phyloP scores from a whole-genome alignment of 2,329 filamentous ascomycete species.

The Fusarium nurragi region DNA sequence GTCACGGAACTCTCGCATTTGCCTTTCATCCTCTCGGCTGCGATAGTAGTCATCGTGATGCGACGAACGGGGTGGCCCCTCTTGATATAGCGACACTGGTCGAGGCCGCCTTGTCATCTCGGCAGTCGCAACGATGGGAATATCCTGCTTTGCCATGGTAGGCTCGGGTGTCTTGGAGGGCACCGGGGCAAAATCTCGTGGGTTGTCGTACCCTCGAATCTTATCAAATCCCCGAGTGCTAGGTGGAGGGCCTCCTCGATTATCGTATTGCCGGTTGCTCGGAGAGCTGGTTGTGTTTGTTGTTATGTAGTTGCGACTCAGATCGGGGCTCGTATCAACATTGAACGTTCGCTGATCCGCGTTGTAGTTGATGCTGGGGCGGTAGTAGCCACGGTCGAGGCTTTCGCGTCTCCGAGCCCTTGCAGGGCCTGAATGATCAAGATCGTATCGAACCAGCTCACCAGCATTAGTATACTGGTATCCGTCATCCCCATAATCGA shows the following conservation, averaged over 20 bases:
- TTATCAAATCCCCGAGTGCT: constrained; percentile 77
- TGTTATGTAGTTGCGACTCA: constrained; percentile 54
- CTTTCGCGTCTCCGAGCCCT: constrained; percentile 62
- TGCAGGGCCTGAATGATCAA: constrained; percentile 60
- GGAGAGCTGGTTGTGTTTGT: constrained; percentile 35
- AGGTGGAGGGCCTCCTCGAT: constrained; percentile 67
- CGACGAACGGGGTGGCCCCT: constrained; percentile 54
- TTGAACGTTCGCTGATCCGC: constrained; percentile 59
- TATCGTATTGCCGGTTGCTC: constrained; percentile 51
- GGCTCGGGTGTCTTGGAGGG: constrained; percentile 54
- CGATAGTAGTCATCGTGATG: constrained; percentile 61
- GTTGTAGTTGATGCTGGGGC: constrained; percentile 64
- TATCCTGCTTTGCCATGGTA: constrained; percentile 36
- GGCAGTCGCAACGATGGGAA: constrained; percentile 16
- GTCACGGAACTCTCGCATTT: constrained; percentile 55
- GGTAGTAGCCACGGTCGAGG: constrained; percentile 63
- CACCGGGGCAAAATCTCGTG: constrained; percentile 54
- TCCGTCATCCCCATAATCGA: constrained; percentile 67
- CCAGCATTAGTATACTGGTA: constrained; percentile 72
- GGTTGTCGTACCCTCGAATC: constrained; percentile 63
- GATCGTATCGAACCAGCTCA: constrained; percentile 69
- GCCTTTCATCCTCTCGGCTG: constrained; percentile 58
- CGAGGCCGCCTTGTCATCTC: constrained; percentile 49
- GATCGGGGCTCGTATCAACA: constrained; percentile 56
- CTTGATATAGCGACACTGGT: constrained; percentile 64